A percentile compares a stretch with the other conserved stretches of the same genome.
phyloP scores from a whole-genome alignment of 345 rosid species.

The Mangifera indica region DNA sequence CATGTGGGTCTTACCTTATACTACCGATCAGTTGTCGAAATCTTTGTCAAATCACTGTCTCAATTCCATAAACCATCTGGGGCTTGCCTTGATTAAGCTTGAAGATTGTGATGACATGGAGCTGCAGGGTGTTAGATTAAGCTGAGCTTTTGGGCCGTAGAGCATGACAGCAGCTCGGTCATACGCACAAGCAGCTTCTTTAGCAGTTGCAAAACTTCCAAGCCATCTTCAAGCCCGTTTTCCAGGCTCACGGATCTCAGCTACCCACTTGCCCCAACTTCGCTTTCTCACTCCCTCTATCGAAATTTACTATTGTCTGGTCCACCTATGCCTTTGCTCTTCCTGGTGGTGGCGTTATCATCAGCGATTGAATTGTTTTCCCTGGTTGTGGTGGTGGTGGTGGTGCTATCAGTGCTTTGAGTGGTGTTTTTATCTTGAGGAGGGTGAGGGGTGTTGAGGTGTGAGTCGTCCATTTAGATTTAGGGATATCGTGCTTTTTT shows the following conservation, averaged over 20 bases:
- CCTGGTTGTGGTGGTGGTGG: conserved; percentile 11
- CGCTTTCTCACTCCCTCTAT: conserved; percentile 58
- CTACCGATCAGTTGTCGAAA: no score
- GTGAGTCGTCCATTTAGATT: conserved; percentile 13
- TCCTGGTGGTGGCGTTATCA: conserved; percentile 11
- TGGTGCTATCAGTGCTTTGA: conserved; percentile 9
- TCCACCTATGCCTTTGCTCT: conserved; percentile 54
- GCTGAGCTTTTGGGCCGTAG: conserved; percentile 77
- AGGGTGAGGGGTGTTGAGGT: conserved; percentile 13
- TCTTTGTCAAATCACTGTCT: no score
- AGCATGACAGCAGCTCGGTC: conserved; percentile 79
- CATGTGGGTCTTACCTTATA: no score
- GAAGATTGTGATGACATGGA: conserved; percentile 38
- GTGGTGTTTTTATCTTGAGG: conserved; percentile 13
- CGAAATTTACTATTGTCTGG: conserved; percentile 56
- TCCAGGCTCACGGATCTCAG: conserved; percentile 70
- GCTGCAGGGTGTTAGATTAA: conserved; percentile 48
- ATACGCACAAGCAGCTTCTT: conserved; percentile 86
- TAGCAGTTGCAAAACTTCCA: conserved; percentile 78
- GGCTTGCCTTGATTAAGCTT: background rate
- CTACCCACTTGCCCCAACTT: conserved; percentile 72
- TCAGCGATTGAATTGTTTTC: background rate
- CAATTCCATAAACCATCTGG: background rate
- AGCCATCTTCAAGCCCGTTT: conserved; percentile 84
- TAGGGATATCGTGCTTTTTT: conserved; percentile 7